Conservation (phyloP, 2,329 filamentous ascomycete species). For the Alternaria brassicae region DNA sequence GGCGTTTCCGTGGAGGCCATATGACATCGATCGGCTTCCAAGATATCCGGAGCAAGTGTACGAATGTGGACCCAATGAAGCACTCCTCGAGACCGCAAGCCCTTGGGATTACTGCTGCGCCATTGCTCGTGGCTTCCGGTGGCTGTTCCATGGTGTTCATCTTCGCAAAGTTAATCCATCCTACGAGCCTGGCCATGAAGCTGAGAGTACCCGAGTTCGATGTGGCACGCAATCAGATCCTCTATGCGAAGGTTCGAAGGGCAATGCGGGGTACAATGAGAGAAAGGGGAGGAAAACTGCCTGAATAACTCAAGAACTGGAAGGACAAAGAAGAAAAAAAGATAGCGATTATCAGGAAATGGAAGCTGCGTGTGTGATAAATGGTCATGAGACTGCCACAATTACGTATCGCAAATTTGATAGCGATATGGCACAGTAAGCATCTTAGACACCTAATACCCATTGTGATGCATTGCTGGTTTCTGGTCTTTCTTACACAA, state of each 20-base stretch:
- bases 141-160: slow-evolving; percentile 78
- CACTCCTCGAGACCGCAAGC: slow-evolving; percentile 76
- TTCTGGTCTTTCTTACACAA: neutral
- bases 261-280: neutral
- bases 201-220: neutral
- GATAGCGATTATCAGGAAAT: neutral
- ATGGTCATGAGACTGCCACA: neutral
- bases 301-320: neutral
- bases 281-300: neutral
- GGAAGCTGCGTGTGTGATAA: neutral
- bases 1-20: slow-evolving; percentile 80
- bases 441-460: neutral
- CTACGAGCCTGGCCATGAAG: slow-evolving; percentile 35
- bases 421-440: neutral
- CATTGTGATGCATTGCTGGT: neutral
- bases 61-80: slow-evolving; percentile 68
- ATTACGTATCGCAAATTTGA: neutral
- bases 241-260: neutral
- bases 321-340: neutral
- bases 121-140: slow-evolving; percentile 76
- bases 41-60: slow-evolving; percentile 51
- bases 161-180: slow-evolving; percentile 57
- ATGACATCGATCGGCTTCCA: slow-evolving; percentile 53
- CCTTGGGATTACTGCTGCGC: slow-evolving; percentile 85
- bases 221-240: neutral